Base-by-base conservation (phyloP, 2,329 filamentous ascomycete species). In the Stromatinia cepivora region DNA sequence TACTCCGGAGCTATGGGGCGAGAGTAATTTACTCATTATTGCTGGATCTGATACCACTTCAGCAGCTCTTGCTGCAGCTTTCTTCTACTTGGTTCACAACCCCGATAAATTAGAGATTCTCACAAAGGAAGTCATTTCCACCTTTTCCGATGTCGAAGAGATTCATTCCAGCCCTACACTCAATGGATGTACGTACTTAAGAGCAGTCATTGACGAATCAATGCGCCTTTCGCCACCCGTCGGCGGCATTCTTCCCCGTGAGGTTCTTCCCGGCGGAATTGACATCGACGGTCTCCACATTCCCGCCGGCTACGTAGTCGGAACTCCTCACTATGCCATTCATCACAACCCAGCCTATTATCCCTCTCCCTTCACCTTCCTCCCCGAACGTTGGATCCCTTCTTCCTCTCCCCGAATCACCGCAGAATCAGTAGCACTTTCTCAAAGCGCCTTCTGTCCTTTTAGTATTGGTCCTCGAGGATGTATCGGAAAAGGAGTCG, bases 341-440 rank as follows among this genome's bases (percentile, higher is more conserved):
- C 82, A 84, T 67, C 82, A 83, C 46, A 81, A 83, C 67, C 74
- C 79, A 1, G 68, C 77, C 3, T 83, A 84, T 76, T 84, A 80
- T 75, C 80, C 80, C 0, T 72, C 79, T 34, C 79, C 83, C 0
- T 79, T 80, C 66, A 67, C 71, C 0, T 85, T 80, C 71, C 68
- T 79, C 9, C 83, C 83, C 0, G 82, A 85, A 72, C 79, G 83
- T 22, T 85, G 82, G 82, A 79, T 84, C 4, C 62, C 61, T 0
- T 70, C 39, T 31, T 74, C 71, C 2, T 65, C 42, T 15, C 70
- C 71, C 0, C 54, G 52, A 1, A 50, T 72, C n/a, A 73, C 71
- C 1, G 70, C 71, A 62, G 74, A 76, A 1, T 70, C 64, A 7
- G 75, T 76, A 3, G 70, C 69, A 11, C 52, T 70, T 2, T 71